These are phyloP conservation scores for Solanum aculeatissimum DNA, from an alignment of 305 asterid genomes.

Conservation along the genomic window DNA sequence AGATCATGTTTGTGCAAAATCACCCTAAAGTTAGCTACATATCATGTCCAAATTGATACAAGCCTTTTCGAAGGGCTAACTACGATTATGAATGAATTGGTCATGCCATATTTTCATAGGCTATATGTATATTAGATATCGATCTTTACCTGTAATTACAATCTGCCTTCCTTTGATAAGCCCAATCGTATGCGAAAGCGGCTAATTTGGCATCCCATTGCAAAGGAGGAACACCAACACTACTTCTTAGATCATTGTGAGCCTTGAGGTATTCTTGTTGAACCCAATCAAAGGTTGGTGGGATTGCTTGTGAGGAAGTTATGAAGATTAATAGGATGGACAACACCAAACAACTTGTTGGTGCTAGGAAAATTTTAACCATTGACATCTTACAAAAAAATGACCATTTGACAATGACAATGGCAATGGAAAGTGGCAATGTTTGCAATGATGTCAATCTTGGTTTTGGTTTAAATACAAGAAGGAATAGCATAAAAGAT, in stretches of 20 bases:
- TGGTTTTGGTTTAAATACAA: not conserved
- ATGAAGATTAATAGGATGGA: not conserved
- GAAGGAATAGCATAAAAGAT: not conserved
- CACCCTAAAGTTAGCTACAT: not conserved
- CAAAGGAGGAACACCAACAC: slow-evolving; percentile 29
- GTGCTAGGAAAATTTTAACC: not conserved
- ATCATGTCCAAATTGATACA: not conserved
- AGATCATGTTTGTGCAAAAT: not conserved
- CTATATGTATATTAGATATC: not conserved
- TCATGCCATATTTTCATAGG: not conserved
- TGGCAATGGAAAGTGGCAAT: not conserved
- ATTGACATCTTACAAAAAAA: not conserved
- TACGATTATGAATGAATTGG: not conserved
- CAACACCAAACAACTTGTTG: not conserved
- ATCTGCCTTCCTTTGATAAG: slow-evolving; percentile 27
- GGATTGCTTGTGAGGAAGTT: not conserved
- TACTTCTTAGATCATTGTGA: slow-evolving; percentile 36
- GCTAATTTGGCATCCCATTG: slow-evolving; percentile 39
- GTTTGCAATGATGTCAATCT: not conserved
- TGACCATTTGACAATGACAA: not conserved
- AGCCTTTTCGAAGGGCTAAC: not conserved
- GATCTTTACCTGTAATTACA: slow-evolving; percentile 22
- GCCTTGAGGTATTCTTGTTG: slow-evolving; percentile 35
- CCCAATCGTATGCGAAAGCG: slow-evolving; percentile 36
- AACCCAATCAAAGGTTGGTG: slow-evolving; percentile 23